Percentiles rank a stretch among this genome's conserved stretches.
Evolutionary conservation across 164 flowering plant species (phyloP).

Genomic region (Berberis thunbergii): DNA sequence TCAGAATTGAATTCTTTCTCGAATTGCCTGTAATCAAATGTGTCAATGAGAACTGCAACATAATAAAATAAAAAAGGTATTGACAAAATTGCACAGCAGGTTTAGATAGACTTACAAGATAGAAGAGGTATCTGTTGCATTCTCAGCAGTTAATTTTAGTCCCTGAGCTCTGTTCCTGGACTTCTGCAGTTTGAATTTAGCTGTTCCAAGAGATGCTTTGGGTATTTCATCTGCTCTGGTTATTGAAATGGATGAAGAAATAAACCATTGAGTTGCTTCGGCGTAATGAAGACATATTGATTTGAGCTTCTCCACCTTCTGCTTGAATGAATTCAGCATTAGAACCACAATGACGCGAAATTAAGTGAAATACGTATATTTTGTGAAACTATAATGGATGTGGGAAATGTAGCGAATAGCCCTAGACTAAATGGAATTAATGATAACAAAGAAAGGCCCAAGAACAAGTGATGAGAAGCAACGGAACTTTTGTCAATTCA

Average conservation of each 20-base stretch:
- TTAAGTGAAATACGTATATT: neutral
- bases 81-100: neutral
- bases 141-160: slow-evolving; percentile 25
- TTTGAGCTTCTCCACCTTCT: slow-evolving; percentile 90
- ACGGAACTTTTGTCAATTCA: too few species aligned
- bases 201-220: too few species aligned
- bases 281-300: slow-evolving; percentile 85
- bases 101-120: slow-evolving; percentile 44
- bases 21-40: slow-evolving; percentile 55
- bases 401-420: too few species aligned
- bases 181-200: too few species aligned
- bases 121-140: slow-evolving; percentile 44
- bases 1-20: slow-evolving; percentile 82
- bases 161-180: too few species aligned
- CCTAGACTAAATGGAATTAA: too few species aligned
- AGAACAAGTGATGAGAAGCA: too few species aligned
- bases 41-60: neutral
- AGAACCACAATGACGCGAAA: slow-evolving; percentile 3
- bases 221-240: too few species aligned
- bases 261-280: slow-evolving; percentile 77
- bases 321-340: slow-evolving; percentile 18
- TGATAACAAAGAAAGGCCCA: too few species aligned
- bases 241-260: slow-evolving; percentile 46
- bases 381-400: too few species aligned
- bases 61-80: neutral